These are phyloP conservation scores for Colletotrichum orchidophilum DNA, from an alignment of 2,329 filamentous ascomycete species.

Conservation along the genomic window DNA sequence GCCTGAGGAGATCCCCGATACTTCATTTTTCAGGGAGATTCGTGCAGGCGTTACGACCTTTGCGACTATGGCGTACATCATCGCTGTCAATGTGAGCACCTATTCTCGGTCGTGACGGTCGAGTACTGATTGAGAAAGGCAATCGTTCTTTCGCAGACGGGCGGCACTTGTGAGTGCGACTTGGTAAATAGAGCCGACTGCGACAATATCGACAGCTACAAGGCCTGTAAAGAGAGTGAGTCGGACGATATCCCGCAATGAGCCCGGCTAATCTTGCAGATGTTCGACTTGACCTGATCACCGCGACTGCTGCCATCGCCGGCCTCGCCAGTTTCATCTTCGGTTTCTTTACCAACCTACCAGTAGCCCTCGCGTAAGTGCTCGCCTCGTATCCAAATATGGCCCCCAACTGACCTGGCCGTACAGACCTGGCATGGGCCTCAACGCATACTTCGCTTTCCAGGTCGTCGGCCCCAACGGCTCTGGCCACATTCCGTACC, in stretches of 20 bases:
- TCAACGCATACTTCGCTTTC: constrained; percentile 75
- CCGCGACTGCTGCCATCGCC: constrained; percentile 82
- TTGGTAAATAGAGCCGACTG: constrained; percentile 55
- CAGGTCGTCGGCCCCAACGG: constrained; percentile 72
- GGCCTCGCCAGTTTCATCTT: constrained; percentile 81
- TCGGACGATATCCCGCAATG: not conserved
- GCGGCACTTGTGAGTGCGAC: constrained; percentile 79
- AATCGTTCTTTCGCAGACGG: constrained; percentile 77
- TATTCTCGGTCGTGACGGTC: not conserved
- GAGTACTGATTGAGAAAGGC: constrained; percentile 55
- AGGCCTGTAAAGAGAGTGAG: constrained; percentile 57
- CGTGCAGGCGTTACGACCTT: constrained; percentile 84
- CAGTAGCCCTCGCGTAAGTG: constrained; percentile 76
- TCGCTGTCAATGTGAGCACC: constrained; percentile 70
- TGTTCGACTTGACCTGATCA: constrained; percentile 81
- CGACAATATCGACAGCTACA: constrained; percentile 54
- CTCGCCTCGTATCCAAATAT: not conserved
- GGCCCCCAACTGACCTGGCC: constrained; percentile 20
- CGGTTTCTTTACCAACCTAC: constrained; percentile 83
- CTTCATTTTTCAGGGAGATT: constrained; percentile 80
- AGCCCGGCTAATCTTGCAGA: constrained; percentile 45
- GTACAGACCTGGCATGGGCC: constrained; percentile 70
- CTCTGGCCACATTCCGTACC: constrained; percentile 64
- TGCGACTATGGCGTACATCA: constrained; percentile 87
- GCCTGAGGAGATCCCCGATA: constrained; percentile 73